Percentiles rank a stretch among this genome's conserved stretches.
phyloP scores from a whole-genome alignment of 768 basidiomycete genomes.

The Suillus luteus region DNA sequence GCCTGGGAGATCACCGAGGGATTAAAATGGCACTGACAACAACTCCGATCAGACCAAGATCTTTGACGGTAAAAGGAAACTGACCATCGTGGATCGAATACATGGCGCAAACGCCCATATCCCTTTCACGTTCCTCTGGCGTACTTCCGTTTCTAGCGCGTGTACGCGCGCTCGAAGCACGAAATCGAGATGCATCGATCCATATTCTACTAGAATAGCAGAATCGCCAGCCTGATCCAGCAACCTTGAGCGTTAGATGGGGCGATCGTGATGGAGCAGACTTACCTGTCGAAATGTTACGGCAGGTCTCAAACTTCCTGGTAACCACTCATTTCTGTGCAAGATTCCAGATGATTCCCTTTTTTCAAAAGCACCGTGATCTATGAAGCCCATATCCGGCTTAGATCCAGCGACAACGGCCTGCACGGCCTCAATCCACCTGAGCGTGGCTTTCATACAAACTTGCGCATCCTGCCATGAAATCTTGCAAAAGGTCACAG shows the following conservation, averaged over 20 bases:
- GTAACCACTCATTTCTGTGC: constrained; percentile 7
- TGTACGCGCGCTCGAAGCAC: constrained; percentile 58
- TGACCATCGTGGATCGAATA: constrained; percentile 60
- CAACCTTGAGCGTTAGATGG: neutral
- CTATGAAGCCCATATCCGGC: neutral
- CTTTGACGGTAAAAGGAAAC: constrained; percentile 11
- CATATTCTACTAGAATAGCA: constrained; percentile 65
- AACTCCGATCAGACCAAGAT: neutral
- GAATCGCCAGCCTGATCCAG: constrained; percentile 58
- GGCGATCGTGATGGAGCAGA: neutral
- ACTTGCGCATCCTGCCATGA: constrained; percentile 42
- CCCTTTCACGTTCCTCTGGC: constrained; percentile 34
- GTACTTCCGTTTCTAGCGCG: constrained; percentile 48
- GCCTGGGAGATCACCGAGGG: constrained; percentile 42
- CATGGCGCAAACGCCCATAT: constrained; percentile 49
- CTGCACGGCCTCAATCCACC: constrained; percentile 35
- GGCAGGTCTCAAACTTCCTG: constrained; percentile 24
- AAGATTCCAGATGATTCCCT: constrained; percentile 18
- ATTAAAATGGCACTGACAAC: constrained; percentile 52
- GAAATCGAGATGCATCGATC: constrained; percentile 54
- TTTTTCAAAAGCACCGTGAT: neutral
- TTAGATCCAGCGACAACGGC: constrained; percentile 8
- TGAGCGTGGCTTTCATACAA: constrained; percentile 24
- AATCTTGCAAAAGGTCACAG: constrained; percentile 53
- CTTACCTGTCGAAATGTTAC: constrained; percentile 58